Base-by-base conservation (phyloP, 306 rosid species). In the Canavalia gladiata region DNA sequence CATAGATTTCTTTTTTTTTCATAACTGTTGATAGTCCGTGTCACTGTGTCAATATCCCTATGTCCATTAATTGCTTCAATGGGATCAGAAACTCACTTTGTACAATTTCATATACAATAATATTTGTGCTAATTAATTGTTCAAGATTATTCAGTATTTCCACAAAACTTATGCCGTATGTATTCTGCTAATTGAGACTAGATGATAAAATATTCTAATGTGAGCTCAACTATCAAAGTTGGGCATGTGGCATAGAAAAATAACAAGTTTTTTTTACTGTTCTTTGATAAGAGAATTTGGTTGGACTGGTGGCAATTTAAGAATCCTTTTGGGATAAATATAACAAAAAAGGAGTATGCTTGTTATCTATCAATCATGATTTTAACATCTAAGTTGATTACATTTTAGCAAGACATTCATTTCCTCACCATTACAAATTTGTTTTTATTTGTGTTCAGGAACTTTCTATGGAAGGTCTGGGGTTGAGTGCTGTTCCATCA, bases 381-480 rank as follows among this genome's bases (percentile, higher is more conserved):
- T 42, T 72, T 66, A 66, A n/a, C 39, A 65, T 47, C 37, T 12
- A 62, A 75, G 70, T 68, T 79, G 73, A 79, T 58, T 33, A 69
- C 56, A 31, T 59, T 66, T 73, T 58, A 56, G 59, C 68, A 2
- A 42, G 57, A 72, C 42, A 66, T 57, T 62, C 3, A 42, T 72
- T 54, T 67, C 33, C 50, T 75, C 74, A 70, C 79, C 55, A 56
- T 71, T 64, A n/a, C 34, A 37, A 46, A 56, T 68, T 52, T 77
- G 68, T 42, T 70, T 69, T 59, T 18, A 50, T 56, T 79, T 84
- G 63, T 81, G 78, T 82, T 72, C 87, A 95, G 99, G 99, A 95
- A 84, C 89, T 95, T 83, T 91, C 93, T 57, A 80, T 95, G 89
- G 91, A 84, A 84, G 95, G 97, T 81, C 34, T 89, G 79, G 97